Evolutionary conservation across 2,329 filamentous ascomycete genomes (phyloP), one percentile per base, ranked within the genome.

Genomic region (Achaetomium macrosporum): DNA sequence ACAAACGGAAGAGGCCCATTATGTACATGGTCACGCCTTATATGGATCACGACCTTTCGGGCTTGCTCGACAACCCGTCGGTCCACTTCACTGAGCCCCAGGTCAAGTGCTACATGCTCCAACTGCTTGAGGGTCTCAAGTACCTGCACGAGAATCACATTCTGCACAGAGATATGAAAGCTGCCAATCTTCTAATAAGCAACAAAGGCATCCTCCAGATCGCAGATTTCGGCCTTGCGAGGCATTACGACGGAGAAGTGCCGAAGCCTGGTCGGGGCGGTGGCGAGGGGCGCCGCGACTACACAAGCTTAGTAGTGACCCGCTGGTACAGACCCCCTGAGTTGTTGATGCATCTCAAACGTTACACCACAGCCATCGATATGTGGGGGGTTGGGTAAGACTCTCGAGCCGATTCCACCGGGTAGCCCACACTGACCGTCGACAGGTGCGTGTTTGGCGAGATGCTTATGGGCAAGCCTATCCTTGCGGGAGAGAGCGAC

Each of bases 21-120:
- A 90, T 99, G 77, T 97, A 97, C 72, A 99, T 99, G 93, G 92
- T 95, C 47, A 96, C 86, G 42, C 93, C 92, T 7, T 99, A 99
- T 70, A 96, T 97, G 90, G 91, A 97, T 63, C 93, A 99, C 71
- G 93, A 99, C 71, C 79, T 99, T n/a, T 95, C 92, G 9, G 93
- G 93, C 42, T 82, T 99, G 30, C 83, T 99, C 63, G 93, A 97
- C 69, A 99, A 99, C 64, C 92, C 92, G 10, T 84, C 85, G 7
- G 91, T 99, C 37, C 81, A 82, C 39, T 92, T 99, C 64, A 88
- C 87, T 45, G 85, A 91, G 65, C 80, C 89, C 5, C 91, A 97
- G 68, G 95, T 97, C 70, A 99, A 99, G 70, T 99, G 93, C 73
- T 99, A 99, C 71, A 85, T 99, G 81, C 75, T 93, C 55, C 93